phyloP scores from a whole-genome alignment of 805 yeast species.

The Candida taoyuanica region DNA sequence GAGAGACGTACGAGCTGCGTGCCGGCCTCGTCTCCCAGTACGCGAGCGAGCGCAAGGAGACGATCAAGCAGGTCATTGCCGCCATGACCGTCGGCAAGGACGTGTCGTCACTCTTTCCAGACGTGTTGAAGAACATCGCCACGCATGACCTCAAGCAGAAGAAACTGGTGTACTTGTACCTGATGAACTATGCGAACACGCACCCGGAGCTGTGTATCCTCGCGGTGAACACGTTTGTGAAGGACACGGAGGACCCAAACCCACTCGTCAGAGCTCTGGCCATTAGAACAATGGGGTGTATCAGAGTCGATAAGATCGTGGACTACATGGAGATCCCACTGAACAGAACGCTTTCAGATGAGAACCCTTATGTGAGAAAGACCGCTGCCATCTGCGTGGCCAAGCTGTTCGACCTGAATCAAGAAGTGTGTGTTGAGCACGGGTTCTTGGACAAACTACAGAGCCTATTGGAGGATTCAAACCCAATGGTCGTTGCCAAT shows the following conservation, averaged over 20 bases:
- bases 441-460: constrained; percentile 74
- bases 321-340: constrained; percentile 92
- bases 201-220: constrained; percentile 94
- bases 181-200: constrained; percentile 96
- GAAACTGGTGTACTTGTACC: constrained; percentile 87
- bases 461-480: constrained; percentile 71
- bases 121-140: constrained; percentile 92
- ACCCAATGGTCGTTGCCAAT: constrained; percentile 97
- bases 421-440: constrained; percentile 75
- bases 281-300: constrained; percentile 97
- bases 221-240: constrained; percentile 95
- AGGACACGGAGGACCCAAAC: constrained; percentile 93
- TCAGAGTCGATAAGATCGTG: constrained; percentile 89
- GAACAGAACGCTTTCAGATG: constrained; percentile 79
- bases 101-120: constrained; percentile 91
- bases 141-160: constrained; percentile 96
- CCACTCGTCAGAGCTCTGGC: constrained; percentile 96
- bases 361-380: constrained; percentile 94
- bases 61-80: constrained; percentile 92
- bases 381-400: constrained; percentile 98
- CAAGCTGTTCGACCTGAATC: constrained; percentile 81
- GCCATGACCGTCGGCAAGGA: constrained; percentile 99
- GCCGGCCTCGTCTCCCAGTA: constrained; percentile 91
- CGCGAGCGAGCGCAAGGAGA: constrained; percentile 92
- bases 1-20: constrained; percentile 87